Percentiles rank a stretch among this genome's conserved stretches.
Conservation (phyloP, 1,284 basidiomycete genomes). For the Puccinia novopanici region DNA sequence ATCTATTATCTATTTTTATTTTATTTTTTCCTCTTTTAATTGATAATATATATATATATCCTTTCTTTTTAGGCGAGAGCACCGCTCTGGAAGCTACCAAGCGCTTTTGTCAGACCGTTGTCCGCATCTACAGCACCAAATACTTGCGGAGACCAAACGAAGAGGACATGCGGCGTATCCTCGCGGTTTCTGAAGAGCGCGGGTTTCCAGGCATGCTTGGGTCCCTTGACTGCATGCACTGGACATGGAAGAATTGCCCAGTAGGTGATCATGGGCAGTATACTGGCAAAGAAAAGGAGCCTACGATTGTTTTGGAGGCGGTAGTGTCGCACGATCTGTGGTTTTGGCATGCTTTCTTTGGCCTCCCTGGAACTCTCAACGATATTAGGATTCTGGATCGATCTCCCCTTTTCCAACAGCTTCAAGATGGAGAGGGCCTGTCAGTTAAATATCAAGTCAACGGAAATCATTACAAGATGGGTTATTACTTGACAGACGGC, state of each 20-base stretch:
- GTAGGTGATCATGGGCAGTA: constrained; percentile 11
- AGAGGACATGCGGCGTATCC: neutral
- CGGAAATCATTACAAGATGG: neutral
- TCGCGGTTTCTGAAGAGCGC: neutral
- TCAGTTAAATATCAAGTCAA: neutral
- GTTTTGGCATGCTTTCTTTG: too few relatives aligned
- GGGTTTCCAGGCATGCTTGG: constrained; percentile 38
- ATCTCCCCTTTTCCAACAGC: constrained; percentile 11
- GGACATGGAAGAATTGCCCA: constrained; percentile 35
- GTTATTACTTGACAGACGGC: too few relatives aligned
- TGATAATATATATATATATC: neutral
- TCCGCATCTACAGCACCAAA: neutral
- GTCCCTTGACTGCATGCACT: constrained; percentile 38
- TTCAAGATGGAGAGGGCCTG: neutral
- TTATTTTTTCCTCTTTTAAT: neutral
- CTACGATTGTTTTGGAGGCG: constrained; percentile 22
- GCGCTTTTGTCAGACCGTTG: neutral
- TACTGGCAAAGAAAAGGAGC: constrained; percentile 25
- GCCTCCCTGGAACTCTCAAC: too few relatives aligned
- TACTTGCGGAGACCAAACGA: constrained; percentile 6
- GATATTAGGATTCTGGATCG: too few relatives aligned
- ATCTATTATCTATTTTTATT: too few relatives aligned
- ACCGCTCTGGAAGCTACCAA: constrained; percentile 8
- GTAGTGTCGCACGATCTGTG: too few relatives aligned
- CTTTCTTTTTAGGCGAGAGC: constrained; percentile 12